Evolutionary conservation across 352 stramenopile genomes (phyloP).

Genomic region (Phytophthora litchii): DNA sequence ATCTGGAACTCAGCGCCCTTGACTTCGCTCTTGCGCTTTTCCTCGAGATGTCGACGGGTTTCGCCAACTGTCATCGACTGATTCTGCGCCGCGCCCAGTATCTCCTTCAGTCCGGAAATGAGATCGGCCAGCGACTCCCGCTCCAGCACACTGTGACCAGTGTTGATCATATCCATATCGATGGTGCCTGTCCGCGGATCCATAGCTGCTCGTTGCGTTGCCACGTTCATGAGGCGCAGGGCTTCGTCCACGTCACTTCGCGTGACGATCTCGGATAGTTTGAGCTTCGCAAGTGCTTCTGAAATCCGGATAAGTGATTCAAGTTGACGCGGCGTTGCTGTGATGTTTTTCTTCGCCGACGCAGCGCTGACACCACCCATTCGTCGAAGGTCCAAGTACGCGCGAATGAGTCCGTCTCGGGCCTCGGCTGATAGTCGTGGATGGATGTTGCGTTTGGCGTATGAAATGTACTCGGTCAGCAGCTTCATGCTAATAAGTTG

Average conservation of each 20-base stretch:
- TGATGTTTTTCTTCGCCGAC: slow-evolving; percentile 95
- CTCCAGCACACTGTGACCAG: slow-evolving; percentile 91
- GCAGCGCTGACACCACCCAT: slow-evolving; percentile 66
- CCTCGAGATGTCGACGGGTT: slow-evolving; percentile 84
- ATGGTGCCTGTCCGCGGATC: slow-evolving; percentile 98
- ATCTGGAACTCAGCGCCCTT: slow-evolving; percentile 89
- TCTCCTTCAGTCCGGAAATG: slow-evolving; percentile 59
- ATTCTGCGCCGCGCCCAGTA: slow-evolving; percentile 59
- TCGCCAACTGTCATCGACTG: slow-evolving; percentile 87
- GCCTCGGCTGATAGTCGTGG: slow-evolving; percentile 92
- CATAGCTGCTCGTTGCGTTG: slow-evolving; percentile 97
- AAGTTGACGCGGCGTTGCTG: slow-evolving; percentile 97
- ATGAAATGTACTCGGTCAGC: slow-evolving; percentile 96
- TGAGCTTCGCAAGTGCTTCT: slow-evolving; percentile 96
- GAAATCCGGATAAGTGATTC: slow-evolving; percentile 99
- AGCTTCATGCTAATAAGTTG: slow-evolving; percentile 85
- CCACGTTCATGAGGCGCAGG: slow-evolving; percentile 96
- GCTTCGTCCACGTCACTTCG: slow-evolving; percentile 94
- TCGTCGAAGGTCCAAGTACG: slow-evolving; percentile 93
- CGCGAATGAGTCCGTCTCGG: slow-evolving; percentile 88
- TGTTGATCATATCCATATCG: slow-evolving; percentile 99
- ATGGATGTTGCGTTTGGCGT: slow-evolving; percentile 93
- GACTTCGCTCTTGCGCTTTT: slow-evolving; percentile 81
- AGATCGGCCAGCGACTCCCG: slow-evolving; percentile 77
- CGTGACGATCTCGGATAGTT: slow-evolving; percentile 76